Conservation (phyloP, 495 filamentous ascomycete genomes). For the Penicillium subrubescens region DNA sequence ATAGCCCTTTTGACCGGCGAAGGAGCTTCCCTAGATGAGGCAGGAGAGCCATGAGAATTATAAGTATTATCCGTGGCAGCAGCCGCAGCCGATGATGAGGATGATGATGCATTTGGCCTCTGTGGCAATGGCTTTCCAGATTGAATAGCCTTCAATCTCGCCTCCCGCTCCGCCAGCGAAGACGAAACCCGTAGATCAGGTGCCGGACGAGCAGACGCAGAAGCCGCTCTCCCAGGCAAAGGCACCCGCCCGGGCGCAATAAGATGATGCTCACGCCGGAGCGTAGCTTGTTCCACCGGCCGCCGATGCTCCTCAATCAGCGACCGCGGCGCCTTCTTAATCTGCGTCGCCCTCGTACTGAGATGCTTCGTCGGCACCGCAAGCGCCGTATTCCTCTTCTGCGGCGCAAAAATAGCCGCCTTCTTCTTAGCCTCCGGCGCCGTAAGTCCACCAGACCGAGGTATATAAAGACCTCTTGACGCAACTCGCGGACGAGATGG, state of each 20-base stretch:
- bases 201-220: not conserved
- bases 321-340: slow-evolving; percentile 42
- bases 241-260: slow-evolving; percentile 29
- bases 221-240: not conserved
- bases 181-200: not conserved
- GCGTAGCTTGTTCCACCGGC: slow-evolving; percentile 21
- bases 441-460: not conserved
- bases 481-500: slow-evolving; percentile 28
- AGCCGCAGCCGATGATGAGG: not conserved
- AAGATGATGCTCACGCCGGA: slow-evolving; percentile 12
- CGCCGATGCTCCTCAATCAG: slow-evolving; percentile 48
- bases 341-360: slow-evolving; percentile 38
- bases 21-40: slow-evolving; percentile 7
- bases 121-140: slow-evolving; percentile 21
- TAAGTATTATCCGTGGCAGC: slow-evolving; percentile 1
- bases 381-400: slow-evolving; percentile 37
- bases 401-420: slow-evolving; percentile 39
- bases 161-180: slow-evolving; percentile 34
- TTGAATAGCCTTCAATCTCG: slow-evolving; percentile 33
- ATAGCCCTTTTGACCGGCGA: slow-evolving; percentile 4
- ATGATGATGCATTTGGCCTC: not conserved
- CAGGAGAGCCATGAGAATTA: not conserved
- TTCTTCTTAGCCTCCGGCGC: slow-evolving; percentile 26
- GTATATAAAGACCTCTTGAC: not conserved
- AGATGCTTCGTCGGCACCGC: slow-evolving; percentile 46